Evolutionary conservation across 1,284 basidiomycete species (phyloP).

Genomic region (Cryptococcus jaspeensis): DNA sequence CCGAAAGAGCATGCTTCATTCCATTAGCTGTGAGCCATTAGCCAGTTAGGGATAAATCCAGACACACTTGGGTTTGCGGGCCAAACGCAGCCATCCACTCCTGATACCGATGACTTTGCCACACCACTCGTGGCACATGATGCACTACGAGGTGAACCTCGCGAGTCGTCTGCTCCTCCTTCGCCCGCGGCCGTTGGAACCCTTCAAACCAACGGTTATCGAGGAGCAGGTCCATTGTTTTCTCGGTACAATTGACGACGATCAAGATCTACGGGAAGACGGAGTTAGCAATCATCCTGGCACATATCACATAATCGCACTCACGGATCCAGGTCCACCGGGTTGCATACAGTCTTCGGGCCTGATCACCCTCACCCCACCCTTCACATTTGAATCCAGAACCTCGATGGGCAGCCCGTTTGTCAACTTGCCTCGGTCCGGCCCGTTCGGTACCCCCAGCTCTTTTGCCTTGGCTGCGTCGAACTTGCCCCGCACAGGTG

Average conservation of each 20-base stretch:
- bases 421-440: constrained; percentile 51
- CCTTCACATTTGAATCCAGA: constrained; percentile 52
- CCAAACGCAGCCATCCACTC: constrained; percentile 69
- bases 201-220: constrained; percentile 56
- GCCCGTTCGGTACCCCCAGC: constrained; percentile 67
- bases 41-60: no score
- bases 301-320: constrained; percentile 9
- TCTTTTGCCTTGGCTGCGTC: constrained; percentile 65
- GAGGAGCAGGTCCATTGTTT: constrained; percentile 51
- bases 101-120: constrained; percentile 67
- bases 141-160: constrained; percentile 65
- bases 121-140: constrained; percentile 63
- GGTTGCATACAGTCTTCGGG: constrained; percentile 51
- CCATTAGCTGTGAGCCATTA: constrained; percentile 6
- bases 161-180: constrained; percentile 40
- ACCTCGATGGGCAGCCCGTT: constrained; percentile 51
- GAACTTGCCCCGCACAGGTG: constrained; percentile 81
- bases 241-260: constrained; percentile 38
- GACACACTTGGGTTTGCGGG: constrained; percentile 60
- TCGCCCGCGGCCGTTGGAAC: constrained; percentile 40
- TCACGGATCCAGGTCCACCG: constrained; percentile 45
- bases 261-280: constrained; percentile 27
- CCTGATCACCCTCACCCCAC: constrained; percentile 57
- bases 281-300: background rate
- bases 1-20: constrained; percentile 66